These are phyloP conservation scores for Monosporascus sp. DNA, from an alignment of 2,329 filamentous ascomycete species.

Conservation along the genomic window DNA sequence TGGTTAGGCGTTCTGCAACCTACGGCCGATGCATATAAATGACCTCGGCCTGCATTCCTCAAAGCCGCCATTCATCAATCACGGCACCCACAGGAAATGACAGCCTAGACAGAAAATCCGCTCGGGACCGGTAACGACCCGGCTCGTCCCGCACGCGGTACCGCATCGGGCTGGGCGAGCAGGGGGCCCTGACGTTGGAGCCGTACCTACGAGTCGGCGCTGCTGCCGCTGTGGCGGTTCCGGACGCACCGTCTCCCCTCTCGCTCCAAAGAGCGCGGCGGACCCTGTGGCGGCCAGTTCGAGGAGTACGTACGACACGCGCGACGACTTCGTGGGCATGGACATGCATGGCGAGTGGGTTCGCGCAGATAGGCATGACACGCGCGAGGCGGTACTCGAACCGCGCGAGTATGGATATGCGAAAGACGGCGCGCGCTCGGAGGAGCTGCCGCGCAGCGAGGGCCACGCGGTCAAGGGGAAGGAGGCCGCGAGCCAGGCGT, in stretches of 20 bases:
- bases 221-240: constrained; percentile 59
- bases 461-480: constrained; percentile 46
- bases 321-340: constrained; percentile 60
- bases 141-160: constrained; percentile 35
- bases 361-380: constrained; percentile 64
- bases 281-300: constrained; percentile 45
- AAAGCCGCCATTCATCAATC: too few relatives aligned
- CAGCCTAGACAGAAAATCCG: too few relatives aligned
- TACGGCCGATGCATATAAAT: too few relatives aligned
- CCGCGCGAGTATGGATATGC: constrained; percentile 50
- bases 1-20: too few relatives aligned
- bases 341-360: constrained; percentile 62
- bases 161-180: constrained; percentile 55
- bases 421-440: constrained; percentile 33
- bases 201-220: constrained; percentile 60
- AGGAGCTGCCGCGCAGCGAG: constrained; percentile 38
- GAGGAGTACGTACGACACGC: constrained; percentile 42
- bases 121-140: neutral
- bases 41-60: too few relatives aligned
- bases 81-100: too few relatives aligned
- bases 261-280: constrained; percentile 46
- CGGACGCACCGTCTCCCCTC: constrained; percentile 42
- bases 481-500: constrained; percentile 42
- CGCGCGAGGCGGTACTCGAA: constrained; percentile 56
- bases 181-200: constrained; percentile 57